Conservation (phyloP, 306 rosid genomes). For the Luffa aegyptiaca region DNA sequence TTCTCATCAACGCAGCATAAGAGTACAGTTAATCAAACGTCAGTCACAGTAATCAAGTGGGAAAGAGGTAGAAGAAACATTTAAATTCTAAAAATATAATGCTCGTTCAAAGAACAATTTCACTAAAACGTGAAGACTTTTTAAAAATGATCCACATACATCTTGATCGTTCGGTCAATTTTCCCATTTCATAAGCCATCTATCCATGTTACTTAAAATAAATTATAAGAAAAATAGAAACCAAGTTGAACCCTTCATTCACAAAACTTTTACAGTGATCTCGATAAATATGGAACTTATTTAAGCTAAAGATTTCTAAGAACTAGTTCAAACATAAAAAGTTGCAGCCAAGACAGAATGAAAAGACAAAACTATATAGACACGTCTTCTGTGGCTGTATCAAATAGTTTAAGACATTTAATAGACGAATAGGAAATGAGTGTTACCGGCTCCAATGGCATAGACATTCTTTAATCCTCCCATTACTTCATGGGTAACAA, state of each 20-base stretch:
- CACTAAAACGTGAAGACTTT: background rate
- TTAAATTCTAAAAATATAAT: background rate
- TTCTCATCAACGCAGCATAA: background rate
- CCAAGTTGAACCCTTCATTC: background rate
- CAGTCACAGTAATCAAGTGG: background rate
- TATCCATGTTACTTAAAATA: background rate
- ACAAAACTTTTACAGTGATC: background rate
- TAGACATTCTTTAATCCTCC: slow-evolving; percentile 96
- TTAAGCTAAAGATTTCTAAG: background rate
- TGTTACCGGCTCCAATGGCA: slow-evolving; percentile 94
- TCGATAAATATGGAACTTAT: background rate
- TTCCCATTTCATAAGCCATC: background rate
- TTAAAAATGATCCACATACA: background rate
- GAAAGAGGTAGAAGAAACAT: background rate
- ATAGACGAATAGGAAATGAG: slow-evolving; percentile 1
- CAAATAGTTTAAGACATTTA: background rate
- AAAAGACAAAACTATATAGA: background rate
- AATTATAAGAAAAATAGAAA: background rate
- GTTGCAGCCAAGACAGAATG: background rate
- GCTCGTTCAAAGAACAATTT: background rate
- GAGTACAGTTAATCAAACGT: background rate
- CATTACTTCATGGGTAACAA: slow-evolving; percentile 96
- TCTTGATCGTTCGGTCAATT: background rate
- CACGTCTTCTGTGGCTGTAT: background rate
- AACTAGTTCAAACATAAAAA: background rate